These are phyloP conservation scores for Phanerodontia chrysosporium DNA, from an alignment of 768 basidiomycete genomes.

Conservation along the genomic window DNA sequence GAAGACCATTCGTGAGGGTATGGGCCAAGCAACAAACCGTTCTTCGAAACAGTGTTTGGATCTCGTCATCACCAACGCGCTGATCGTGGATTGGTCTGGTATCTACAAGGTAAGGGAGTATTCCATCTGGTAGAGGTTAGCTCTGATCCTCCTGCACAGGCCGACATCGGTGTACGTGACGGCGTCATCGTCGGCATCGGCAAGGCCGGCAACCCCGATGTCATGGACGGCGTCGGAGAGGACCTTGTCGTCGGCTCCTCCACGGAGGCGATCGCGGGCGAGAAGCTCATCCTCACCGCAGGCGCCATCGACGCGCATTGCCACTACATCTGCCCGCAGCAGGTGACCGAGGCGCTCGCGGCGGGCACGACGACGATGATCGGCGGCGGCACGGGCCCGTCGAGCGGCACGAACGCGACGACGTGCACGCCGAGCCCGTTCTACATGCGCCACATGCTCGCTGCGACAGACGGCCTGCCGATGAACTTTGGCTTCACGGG, in stretches of 20 bases:
- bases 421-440: constrained; percentile 91
- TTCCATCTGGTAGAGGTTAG: neutral
- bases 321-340: constrained; percentile 94
- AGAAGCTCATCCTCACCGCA: constrained; percentile 90
- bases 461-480: constrained; percentile 84
- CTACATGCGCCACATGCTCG: constrained; percentile 87
- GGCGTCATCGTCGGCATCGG: constrained; percentile 85
- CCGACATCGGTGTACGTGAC: constrained; percentile 88
- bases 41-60: constrained; percentile 71
- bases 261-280: constrained; percentile 95
- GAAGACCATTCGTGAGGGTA: constrained; percentile 92
- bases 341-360: constrained; percentile 80
- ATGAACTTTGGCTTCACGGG: constrained; percentile 96
- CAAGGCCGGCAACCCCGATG: constrained; percentile 96
- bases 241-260: constrained; percentile 80
- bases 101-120: constrained; percentile 64
- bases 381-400: constrained; percentile 95
- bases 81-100: constrained; percentile 92
- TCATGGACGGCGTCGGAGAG: constrained; percentile 76
- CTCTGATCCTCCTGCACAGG: constrained; percentile 32
- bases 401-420: constrained; percentile 90
- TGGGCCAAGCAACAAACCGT: constrained; percentile 86
- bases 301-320: constrained; percentile 91
- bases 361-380: constrained; percentile 90
- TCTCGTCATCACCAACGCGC: constrained; percentile 90